Evolutionary conservation across 441 rosid species (phyloP).

Genomic region (Adansonia gregorii): DNA sequence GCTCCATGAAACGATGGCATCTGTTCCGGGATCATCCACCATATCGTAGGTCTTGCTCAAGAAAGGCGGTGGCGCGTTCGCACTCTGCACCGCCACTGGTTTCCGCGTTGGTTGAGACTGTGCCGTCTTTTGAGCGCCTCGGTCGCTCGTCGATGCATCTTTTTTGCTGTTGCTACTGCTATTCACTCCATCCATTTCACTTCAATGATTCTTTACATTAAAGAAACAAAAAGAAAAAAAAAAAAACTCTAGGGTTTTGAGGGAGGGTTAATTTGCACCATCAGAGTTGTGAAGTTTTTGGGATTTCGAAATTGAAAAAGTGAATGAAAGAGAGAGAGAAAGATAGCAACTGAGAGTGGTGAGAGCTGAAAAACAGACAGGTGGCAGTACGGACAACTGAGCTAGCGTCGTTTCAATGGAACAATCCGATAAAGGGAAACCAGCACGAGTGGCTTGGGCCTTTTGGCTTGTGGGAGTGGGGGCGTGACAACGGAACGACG

Average conservation of each 20-base stretch:
- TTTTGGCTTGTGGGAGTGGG: too few species aligned
- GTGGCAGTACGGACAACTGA: slow-evolving; percentile 8
- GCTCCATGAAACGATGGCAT: slow-evolving; percentile 81
- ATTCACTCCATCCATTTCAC: slow-evolving; percentile 48
- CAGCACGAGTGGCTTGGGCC: neutral
- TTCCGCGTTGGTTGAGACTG: slow-evolving; percentile 36
- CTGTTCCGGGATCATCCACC: slow-evolving; percentile 78
- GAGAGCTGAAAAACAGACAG: neutral
- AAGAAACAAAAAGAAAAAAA: neutral
- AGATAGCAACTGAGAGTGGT: neutral
- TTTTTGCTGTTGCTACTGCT: slow-evolving; percentile 28
- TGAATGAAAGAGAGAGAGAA: neutral
- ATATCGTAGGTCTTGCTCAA: slow-evolving; percentile 96
- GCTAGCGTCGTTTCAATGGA: neutral
- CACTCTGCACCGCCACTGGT: slow-evolving; percentile 52
- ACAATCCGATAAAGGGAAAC: neutral
- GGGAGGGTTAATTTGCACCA: slow-evolving; percentile 2
- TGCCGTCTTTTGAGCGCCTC: slow-evolving; percentile 19
- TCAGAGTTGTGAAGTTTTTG: neutral
- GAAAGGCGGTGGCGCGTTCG: slow-evolving; percentile 83
- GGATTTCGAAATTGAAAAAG: neutral
- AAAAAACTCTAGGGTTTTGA: neutral
- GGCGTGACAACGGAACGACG: too few species aligned
- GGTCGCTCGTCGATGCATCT: slow-evolving; percentile 43
- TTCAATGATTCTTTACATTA: too few species aligned